These are phyloP conservation scores for Anethum foeniculum DNA, from an alignment of 140 eudicot genomes.

Conservation along the genomic window DNA sequence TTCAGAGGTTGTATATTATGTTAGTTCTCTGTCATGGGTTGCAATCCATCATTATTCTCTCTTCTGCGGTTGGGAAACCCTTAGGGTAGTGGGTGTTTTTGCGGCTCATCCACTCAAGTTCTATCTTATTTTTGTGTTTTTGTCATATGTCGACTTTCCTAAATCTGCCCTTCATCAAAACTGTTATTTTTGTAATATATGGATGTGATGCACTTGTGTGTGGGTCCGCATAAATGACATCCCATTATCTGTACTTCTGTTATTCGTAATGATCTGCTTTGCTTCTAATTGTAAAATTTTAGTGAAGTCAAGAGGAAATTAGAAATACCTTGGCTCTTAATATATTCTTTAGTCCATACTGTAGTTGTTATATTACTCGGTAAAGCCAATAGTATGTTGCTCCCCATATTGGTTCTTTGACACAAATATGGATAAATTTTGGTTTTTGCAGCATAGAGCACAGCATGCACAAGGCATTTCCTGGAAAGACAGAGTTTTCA, in stretches of 20 bases:
- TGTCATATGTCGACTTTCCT: too few species aligned
- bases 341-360: background rate
- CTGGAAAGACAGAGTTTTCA: constrained; percentile 41
- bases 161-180: background rate
- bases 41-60: too few species aligned
- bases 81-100: too few species aligned
- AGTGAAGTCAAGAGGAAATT: background rate
- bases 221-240: background rate
- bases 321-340: background rate
- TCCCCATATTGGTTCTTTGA: background rate
- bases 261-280: background rate
- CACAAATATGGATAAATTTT: background rate
- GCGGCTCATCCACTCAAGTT: too few species aligned
- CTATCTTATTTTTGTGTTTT: too few species aligned
- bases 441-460: constrained; percentile 53
- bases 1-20: too few species aligned
- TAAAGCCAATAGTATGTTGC: background rate
- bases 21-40: too few species aligned
- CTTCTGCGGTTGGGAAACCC: too few species aligned
- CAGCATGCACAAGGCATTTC: constrained; percentile 43
- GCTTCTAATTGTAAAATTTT: background rate
- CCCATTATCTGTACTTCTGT: background rate
- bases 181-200: background rate
- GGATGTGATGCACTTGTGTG: background rate
- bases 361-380: too few species aligned